A percentile compares a stretch with the other conserved stretches of the same genome.
Evolutionary conservation across 2,329 filamentous ascomycete species (phyloP).

Genomic region (Scytalidium lignicola): DNA sequence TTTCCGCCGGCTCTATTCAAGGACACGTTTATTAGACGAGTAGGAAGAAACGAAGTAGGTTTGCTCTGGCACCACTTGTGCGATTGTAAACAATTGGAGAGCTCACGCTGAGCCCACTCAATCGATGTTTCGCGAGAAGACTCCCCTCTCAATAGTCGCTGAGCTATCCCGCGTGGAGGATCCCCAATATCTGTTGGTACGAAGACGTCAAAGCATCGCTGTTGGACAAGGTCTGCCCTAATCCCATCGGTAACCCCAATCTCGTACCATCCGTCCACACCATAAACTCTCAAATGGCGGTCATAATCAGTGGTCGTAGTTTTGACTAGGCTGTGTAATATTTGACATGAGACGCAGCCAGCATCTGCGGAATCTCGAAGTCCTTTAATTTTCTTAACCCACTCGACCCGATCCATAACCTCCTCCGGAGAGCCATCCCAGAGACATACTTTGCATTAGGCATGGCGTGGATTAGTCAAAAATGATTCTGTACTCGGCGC

Average conservation of each 20-base stretch:
- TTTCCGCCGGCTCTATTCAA: not conserved
- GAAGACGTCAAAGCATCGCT: not conserved
- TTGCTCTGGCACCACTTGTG: not conserved
- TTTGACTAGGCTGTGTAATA: not conserved
- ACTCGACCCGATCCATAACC: not conserved
- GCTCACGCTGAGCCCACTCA: not conserved
- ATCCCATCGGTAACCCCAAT: not conserved
- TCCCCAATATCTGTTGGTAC: not conserved
- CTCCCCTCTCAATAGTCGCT: not conserved
- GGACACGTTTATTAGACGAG: not conserved
- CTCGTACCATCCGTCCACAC: not conserved
- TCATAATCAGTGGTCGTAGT: not conserved
- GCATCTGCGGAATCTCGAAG: not conserved
- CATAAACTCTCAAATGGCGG: not conserved
- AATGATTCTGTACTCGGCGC: not conserved
- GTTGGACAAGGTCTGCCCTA: not conserved
- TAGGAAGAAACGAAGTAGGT: not conserved
- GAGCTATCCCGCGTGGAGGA: not conserved
- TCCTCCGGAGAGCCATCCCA: not conserved
- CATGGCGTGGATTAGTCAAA: not conserved
- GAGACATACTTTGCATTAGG: not conserved
- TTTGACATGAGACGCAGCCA: not conserved
- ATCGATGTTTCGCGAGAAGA: not conserved
- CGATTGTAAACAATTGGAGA: not conserved
- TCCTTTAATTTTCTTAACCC: not conserved